A percentile compares a stretch with the other conserved stretches of the same genome.
Evolutionary conservation across 352 stramenopile genomes (phyloP).

Genomic region (Globisporangium echinulatum): DNA sequence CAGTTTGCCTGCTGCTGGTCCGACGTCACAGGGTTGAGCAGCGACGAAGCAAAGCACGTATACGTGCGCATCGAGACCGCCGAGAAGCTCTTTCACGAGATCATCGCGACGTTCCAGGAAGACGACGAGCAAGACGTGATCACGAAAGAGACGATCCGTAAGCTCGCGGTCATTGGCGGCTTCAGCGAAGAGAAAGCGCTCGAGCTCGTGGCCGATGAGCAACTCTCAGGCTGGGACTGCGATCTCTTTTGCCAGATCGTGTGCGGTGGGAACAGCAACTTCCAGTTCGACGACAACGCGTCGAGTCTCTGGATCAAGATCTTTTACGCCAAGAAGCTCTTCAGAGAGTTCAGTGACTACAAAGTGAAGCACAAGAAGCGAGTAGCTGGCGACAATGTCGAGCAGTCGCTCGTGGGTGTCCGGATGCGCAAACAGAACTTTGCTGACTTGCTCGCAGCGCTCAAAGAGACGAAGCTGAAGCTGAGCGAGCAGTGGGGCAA

Average conservation of each 20-base stretch:
- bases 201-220: slow-evolving; percentile 17
- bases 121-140: slow-evolving; percentile 22
- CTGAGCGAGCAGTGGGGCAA: slow-evolving; percentile 35
- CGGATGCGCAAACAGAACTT: slow-evolving; percentile 38
- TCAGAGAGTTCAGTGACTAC: slow-evolving; percentile 30
- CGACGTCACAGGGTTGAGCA: slow-evolving; percentile 34
- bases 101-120: slow-evolving; percentile 40
- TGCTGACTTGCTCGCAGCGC: slow-evolving; percentile 26
- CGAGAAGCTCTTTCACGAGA: slow-evolving; percentile 33
- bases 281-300: slow-evolving; percentile 32
- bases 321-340: slow-evolving; percentile 45
- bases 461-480: slow-evolving; percentile 32
- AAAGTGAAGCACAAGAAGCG: slow-evolving; percentile 28
- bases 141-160: slow-evolving; percentile 27
- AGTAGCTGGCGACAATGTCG: background rate
- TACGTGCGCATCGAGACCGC: slow-evolving; percentile 44
- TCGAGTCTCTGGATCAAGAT: slow-evolving; percentile 41
- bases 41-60: slow-evolving; percentile 31
- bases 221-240: slow-evolving; percentile 21
- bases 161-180: slow-evolving; percentile 24
- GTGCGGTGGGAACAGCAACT: slow-evolving; percentile 21
- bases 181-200: slow-evolving; percentile 23
- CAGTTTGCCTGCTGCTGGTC: slow-evolving; percentile 57
- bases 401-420: background rate
- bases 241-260: slow-evolving; percentile 36